Base-by-base conservation (phyloP, 495 filamentous ascomycete genomes). In the Penicillium silybi region DNA sequence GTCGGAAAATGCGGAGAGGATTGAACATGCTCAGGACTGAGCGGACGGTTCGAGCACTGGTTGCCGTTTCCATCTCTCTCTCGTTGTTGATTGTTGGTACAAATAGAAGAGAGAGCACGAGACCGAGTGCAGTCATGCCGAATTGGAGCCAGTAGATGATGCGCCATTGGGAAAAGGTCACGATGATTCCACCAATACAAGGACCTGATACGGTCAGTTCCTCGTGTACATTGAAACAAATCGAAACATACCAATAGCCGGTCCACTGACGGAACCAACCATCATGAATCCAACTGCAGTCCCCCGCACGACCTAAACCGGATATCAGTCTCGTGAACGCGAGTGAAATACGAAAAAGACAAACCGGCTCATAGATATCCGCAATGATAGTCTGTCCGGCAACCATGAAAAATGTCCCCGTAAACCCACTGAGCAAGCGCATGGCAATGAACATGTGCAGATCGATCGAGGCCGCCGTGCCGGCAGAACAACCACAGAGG, bases 101-200 rank as follows among this genome's bases (percentile, higher is more conserved):
- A 35, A 76, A 72, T n/a, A 75, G 45, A 11, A 72, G 16, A 2
- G 73, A 69, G 0, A 74, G 49, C 7, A 60, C 32, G 2, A 76
- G 59, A 1, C 74, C 72, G 27, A 77, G 57, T 32, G 65, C 71
- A 3, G 72, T 68, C 54, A 84, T 72, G 17, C 64, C 79, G 20
- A 75, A 72, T 56, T 83, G 81, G 22, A 81, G 65, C 80, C 81
- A 82, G 69, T 80, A 82, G 53, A 82, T 81, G 50, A 72, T 72
- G 22, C 81, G 67, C 81, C 81, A 84, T 27, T 66, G 62, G 13
- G 69, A 56, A 51, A 75, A 84, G 16, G 79, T 82, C 59, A 82
- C 80, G 47, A 83, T 81, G 50, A 82, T 70, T 23, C 73, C 72
- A 22, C 72, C 73, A 41, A 76, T 65, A 44, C 71, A 75, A 46